Evolutionary conservation across 2,329 filamentous ascomycete genomes (phyloP).

Genomic region (Hypoxylon sp.): DNA sequence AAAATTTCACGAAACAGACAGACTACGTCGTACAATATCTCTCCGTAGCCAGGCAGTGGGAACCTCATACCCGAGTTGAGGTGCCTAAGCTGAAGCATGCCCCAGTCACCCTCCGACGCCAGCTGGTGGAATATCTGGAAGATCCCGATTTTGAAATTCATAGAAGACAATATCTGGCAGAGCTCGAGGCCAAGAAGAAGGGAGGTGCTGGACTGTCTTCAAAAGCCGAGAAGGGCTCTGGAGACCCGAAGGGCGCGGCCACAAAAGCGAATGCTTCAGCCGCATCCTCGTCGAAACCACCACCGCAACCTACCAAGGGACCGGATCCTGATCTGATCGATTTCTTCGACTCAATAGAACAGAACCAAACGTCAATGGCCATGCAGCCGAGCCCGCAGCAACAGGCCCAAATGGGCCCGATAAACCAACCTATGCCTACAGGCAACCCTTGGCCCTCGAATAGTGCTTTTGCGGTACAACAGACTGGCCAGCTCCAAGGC

Average conservation of each 20-base stretch:
- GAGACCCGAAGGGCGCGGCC: constrained; percentile 55
- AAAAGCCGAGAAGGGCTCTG: constrained; percentile 54
- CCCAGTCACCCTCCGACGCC: constrained; percentile 87
- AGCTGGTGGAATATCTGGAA: constrained; percentile 93
- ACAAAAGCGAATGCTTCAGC: constrained; percentile 57
- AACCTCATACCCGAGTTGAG: constrained; percentile 90
- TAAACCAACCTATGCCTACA: constrained; percentile 47
- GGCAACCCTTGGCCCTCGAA: constrained; percentile 56
- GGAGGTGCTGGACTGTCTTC: constrained; percentile 53
- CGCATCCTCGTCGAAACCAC: constrained; percentile 57
- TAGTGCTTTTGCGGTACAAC: constrained; percentile 53
- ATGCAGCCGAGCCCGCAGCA: constrained; percentile 57
- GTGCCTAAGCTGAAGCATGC: constrained; percentile 98
- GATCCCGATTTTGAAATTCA: constrained; percentile 97
- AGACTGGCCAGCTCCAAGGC: constrained; percentile 48
- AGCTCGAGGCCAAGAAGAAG: constrained; percentile 79
- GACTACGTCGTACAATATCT: constrained; percentile 93
- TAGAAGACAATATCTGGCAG: constrained; percentile 88
- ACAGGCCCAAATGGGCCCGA: constrained; percentile 44
- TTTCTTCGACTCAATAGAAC: constrained; percentile 94
- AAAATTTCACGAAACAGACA: constrained; percentile 90
- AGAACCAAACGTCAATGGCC: constrained; percentile 81
- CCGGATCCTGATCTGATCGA: constrained; percentile 86
- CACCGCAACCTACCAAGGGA: constrained; percentile 65
- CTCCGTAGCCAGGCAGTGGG: constrained; percentile 86